Base-by-base conservation (phyloP, 768 basidiomycete species). In the Boletellus ananiceps region DNA sequence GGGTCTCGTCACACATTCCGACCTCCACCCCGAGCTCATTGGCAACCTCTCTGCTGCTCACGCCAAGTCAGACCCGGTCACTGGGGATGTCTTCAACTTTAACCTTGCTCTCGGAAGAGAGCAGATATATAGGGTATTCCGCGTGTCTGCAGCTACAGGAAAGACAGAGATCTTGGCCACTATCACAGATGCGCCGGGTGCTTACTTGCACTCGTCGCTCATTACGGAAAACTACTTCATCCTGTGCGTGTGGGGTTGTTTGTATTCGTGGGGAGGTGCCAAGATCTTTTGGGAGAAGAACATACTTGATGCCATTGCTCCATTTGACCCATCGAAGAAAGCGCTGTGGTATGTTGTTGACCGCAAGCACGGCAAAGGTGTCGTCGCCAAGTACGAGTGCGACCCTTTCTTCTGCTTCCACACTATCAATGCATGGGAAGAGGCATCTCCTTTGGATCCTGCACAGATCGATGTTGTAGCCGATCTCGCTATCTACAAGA, bases 371-470 rank as follows among this genome's bases (percentile, higher is more conserved):
- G 65, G 60, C 16, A 65, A 59, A 44, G 72, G 72, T 0, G 58
- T 74, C 31, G 58, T 73, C 5, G 65, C 70, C 38, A 67, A 64
- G 47, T 73, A 71, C 55, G 62, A 64, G 47, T 65, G 58, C 38
- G 60, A 63, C 40, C 63, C 71, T 0, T 74, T 73, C 59, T 74
- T 73, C 56, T 63, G 58, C 47, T 74, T 74, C 59, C 72, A 74
- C 47, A 52, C 59, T 23, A 14, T 73, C 50, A 74, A 74, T n/a
- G 67, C 73, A 0, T 74, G 67, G 65, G 72, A 73, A 35, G 57
- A 53, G 8, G 46, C 51, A 7, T 59, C 55, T 16, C 40, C 57
- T 9, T 54, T 57, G 1, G 60, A 67, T 38, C 48, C 60, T 18
- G 52, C 53, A 4, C 62, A 64, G 27, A 57, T 60, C 31, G 67